These are phyloP conservation scores for Penicillium sp. DNA, from an alignment of 2,329 filamentous ascomycete genomes.

Conservation along the genomic window DNA sequence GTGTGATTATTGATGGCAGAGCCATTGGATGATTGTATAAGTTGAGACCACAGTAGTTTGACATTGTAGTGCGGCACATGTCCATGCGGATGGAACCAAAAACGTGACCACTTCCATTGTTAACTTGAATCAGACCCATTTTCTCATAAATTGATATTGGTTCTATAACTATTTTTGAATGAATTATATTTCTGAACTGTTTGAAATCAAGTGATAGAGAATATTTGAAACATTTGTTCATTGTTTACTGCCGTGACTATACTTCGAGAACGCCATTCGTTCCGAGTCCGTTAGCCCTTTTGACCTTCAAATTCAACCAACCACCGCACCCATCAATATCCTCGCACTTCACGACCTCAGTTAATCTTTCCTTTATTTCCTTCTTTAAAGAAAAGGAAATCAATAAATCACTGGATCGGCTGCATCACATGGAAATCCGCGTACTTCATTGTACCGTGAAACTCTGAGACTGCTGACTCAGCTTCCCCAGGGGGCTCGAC, in stretches of 20 bases:
- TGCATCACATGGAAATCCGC: conserved; percentile 1
- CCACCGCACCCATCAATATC: neutral
- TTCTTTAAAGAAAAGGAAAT: neutral
- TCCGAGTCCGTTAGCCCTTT: too few relatives aligned
- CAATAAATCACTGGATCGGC: neutral
- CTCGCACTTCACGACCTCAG: neutral
- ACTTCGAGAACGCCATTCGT: too few relatives aligned
- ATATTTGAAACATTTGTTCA: neutral
- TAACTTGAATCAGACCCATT: too few relatives aligned
- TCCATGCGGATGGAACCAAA: neutral
- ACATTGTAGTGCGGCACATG: neutral
- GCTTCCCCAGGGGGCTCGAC: conserved; percentile 9
- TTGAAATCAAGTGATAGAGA: too few relatives aligned
- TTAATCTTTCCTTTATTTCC: neutral
- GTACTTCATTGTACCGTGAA: conserved; percentile 16
- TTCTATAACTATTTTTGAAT: too few relatives aligned
- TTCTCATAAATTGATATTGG: too few relatives aligned
- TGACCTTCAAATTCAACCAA: neutral
- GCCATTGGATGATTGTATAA: neutral
- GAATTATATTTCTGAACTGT: accelerated
- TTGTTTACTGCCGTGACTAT: neutral
- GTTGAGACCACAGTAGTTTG: neutral
- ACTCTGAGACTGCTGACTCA: conserved; percentile 24
- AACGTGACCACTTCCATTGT: neutral
- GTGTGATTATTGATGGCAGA: neutral